Base-by-base conservation (phyloP, 495 filamentous ascomycete species). In the Xylaria flabelliformis region DNA sequence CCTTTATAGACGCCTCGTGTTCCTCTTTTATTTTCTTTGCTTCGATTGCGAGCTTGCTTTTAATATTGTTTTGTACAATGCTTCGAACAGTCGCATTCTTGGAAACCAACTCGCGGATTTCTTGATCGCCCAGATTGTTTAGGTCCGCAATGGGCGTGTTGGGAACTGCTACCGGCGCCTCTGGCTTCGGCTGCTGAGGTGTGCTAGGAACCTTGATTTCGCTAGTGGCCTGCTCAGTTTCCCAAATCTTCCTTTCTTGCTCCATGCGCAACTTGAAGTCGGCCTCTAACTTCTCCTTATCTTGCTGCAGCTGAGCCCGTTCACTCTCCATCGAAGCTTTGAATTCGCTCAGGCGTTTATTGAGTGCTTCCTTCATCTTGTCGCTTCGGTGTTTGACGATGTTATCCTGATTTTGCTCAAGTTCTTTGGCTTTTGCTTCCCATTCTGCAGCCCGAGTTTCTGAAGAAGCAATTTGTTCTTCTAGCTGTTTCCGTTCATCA, bases 31-130 rank as follows among this genome's bases (percentile, higher is more conserved):
- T 70, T 74, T 88, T 89, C 75, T 92, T 90, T 26, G 83, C 87
- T 74, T 91, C 86, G 41, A 84, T 82, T 1, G 83, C 83, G 13
- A 92, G 75, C 73, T 87, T 84, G 64, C 80, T 86, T 72, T 85
- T 85, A 46, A 97, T 87, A 70, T 95, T 97, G 71, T 81, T 85
- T 36, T 83, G 83, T 17, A 97, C 76, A 53, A 97, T 93, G 8
- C 73, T 84, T 73, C 87, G 89, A 41, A 93, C 85, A 0, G 88
- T 89, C 17, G 88, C 77, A 74, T 94, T 93, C 21, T 83, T 90
- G 3, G 84, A 78, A 34, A 94, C 83, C 21, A 94, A 82, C 8
- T 92, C 87, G 46, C 88, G 86, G 4, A 89, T 89, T 78, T 94
- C 88, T 4, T 82, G 81, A 56, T 93, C 92, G 7, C 85, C 87